These are phyloP conservation scores for Chloranthus sessilifolius DNA, from an alignment of 164 flowering plant genomes.

Conservation along the genomic window DNA sequence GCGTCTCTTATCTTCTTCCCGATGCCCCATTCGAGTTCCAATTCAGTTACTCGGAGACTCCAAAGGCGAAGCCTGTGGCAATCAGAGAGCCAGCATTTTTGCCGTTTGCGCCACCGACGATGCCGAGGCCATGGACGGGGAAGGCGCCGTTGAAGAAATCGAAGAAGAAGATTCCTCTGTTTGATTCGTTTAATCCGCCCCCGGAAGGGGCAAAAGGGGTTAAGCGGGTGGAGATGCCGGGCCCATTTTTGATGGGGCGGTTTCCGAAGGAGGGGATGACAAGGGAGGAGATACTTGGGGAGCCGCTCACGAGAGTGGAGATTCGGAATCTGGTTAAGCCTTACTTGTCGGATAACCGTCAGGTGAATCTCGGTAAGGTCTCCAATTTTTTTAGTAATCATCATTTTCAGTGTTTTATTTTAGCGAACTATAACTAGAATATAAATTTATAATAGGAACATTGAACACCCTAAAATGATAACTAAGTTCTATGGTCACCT, in stretches of 20 bases:
- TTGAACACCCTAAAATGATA: too few relatives aligned
- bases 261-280: conserved; percentile 34
- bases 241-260: conserved; percentile 42
- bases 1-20: conserved; percentile 80
- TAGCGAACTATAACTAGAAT: neutral
- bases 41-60: conserved; percentile 92
- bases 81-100: conserved; percentile 87
- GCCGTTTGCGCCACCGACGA: conserved; percentile 90
- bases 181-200: conserved; percentile 44
- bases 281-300: conserved; percentile 73
- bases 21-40: conserved; percentile 96
- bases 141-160: conserved; percentile 75
- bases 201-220: conserved; percentile 33
- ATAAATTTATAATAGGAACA: too few relatives aligned
- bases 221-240: conserved; percentile 46
- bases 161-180: conserved; percentile 51
- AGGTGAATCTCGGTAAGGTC: conserved; percentile 94
- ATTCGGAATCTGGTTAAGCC: conserved; percentile 56
- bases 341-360: conserved; percentile 52
- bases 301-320: conserved; percentile 64
- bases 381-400: too few relatives aligned
- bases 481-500: too few relatives aligned
- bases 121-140: conserved; percentile 98
- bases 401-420: too few relatives aligned
- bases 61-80: conserved; percentile 73